phyloP scores from a whole-genome alignment of 495 filamentous ascomycete species.

The Paragyromitra xinjiangensis region DNA sequence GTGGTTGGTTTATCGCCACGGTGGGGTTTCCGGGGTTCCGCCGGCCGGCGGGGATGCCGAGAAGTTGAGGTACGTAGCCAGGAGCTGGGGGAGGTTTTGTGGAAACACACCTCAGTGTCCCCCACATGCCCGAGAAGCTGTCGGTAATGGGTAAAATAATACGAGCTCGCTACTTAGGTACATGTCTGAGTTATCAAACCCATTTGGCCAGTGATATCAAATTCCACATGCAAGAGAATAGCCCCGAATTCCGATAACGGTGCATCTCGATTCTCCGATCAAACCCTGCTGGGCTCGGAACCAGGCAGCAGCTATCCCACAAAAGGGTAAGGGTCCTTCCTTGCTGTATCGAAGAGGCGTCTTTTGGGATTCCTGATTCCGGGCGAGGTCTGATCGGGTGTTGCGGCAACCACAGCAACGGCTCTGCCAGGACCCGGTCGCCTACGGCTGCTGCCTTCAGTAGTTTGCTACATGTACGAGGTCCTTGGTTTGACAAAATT shows the following conservation, averaged over 20 bases:
- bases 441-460: constrained; percentile 47
- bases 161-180: constrained; percentile 16
- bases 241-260: constrained; percentile 22
- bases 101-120: constrained; percentile 45
- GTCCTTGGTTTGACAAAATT: constrained; percentile 23
- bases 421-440: constrained; percentile 47
- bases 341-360: constrained; percentile 10
- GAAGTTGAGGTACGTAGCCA: constrained; percentile 13
- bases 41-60: constrained; percentile 23
- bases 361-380: not conserved
- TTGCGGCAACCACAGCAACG: constrained; percentile 45
- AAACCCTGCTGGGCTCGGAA: constrained; percentile 24
- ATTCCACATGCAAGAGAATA: constrained; percentile 30
- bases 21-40: constrained; percentile 27
- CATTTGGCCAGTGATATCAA: constrained; percentile 18
- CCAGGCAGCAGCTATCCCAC: constrained; percentile 21
- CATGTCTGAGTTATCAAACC: not conserved
- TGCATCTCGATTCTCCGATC: constrained; percentile 36
- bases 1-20: not conserved
- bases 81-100: constrained; percentile 18
- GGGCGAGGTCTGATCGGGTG: constrained; percentile 32
- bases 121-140: constrained; percentile 26
- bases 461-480: constrained; percentile 12
- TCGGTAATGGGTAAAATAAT: constrained; percentile 35
- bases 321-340: constrained; percentile 10